Evolutionary conservation across 345 rosid species (phyloP), one percentile per base, ranked within the genome.

Genomic region (Kernera saxatilis): DNA sequence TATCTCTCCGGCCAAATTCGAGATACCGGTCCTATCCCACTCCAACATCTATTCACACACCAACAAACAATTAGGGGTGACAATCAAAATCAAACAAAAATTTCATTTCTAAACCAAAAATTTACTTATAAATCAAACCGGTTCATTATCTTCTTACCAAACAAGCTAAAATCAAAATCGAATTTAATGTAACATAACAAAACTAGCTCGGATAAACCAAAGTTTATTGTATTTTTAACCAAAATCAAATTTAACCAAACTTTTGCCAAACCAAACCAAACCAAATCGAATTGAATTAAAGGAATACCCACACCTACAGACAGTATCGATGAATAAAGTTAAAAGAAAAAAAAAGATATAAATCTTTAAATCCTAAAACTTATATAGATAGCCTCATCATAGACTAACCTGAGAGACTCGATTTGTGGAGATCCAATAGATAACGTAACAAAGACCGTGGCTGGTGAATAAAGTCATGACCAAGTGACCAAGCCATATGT

Each of bases 401-500:
- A 48, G 59, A 59, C 74, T 26, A 37, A 90, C 96, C 92, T 79
- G 53, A 0, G 82, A 78, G 32, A 76, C 37, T 11, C 80, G 66
- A 63, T 82, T 14, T 0, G 81, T 63, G 15, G 65, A 57, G 0
- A 58, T 65, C 91, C 96, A 91, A 5, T 23, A 73, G 17, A 72
- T 19, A 71, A 91, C 81, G 82, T 64, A 91, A 65, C 67, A 32
- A 57, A 91, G 19, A 11, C 98, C 97, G 37, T 93, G 97, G 53
- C 81, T 32, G 0, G 94, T 82, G 70, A 87, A 81, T 71, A 87
- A 40, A 14, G 62, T 9, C 91, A 91, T 81, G 69, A 81, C 85
- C 64, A 84, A 43, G 53, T 93, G 96, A 1, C 98, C 97, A 0
- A 93, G 72, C 97, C 98, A 93, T 36, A 87, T 87, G 39, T 93